These are phyloP conservation scores for Salinomyces thailandicus DNA, from an alignment of 2,329 filamentous ascomycete genomes.

Conservation along the genomic window DNA sequence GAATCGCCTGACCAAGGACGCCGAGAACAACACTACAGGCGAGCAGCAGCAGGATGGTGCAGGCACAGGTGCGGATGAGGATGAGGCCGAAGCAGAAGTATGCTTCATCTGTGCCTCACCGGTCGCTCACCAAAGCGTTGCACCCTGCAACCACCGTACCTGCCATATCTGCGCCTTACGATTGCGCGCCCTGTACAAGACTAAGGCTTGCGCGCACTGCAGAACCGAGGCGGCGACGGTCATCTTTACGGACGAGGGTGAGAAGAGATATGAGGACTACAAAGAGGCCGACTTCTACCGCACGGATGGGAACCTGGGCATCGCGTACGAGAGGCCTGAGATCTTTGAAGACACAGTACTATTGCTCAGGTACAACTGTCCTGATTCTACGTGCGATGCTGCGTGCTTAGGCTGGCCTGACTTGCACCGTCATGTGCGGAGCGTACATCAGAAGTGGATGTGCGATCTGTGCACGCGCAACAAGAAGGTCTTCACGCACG, in stretches of 20 bases:
- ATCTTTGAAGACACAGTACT: constrained; percentile 87
- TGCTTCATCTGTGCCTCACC: constrained; percentile 97
- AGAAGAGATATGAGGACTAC: constrained; percentile 82
- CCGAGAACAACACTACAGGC: constrained; percentile 28
- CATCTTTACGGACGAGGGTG: constrained; percentile 78
- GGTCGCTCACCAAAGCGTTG: constrained; percentile 75
- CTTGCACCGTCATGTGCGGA: constrained; percentile 70
- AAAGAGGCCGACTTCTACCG: constrained; percentile 60
- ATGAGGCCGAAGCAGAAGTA: constrained; percentile 64
- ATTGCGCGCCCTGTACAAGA: constrained; percentile 90
- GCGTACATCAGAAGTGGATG: constrained; percentile 75
- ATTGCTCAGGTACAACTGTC: constrained; percentile 87
- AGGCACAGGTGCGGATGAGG: constrained; percentile 11
- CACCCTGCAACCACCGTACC: constrained; percentile 90
- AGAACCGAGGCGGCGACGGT: constrained; percentile 70
- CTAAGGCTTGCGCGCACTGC: constrained; percentile 92
- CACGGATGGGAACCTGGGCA: constrained; percentile 75
- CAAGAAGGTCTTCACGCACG: constrained; percentile 97
- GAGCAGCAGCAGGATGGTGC: constrained; percentile 10
- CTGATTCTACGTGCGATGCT: constrained; percentile 71
- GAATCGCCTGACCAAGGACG: constrained; percentile 40
- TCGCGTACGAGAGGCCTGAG: constrained; percentile 77
- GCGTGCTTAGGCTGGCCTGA: constrained; percentile 75
- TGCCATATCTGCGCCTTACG: constrained; percentile 93
- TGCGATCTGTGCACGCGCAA: constrained; percentile 83